Conservation (phyloP, 2,329 filamentous ascomycete species). For the Pseudogymnoascus destructans region DNA sequence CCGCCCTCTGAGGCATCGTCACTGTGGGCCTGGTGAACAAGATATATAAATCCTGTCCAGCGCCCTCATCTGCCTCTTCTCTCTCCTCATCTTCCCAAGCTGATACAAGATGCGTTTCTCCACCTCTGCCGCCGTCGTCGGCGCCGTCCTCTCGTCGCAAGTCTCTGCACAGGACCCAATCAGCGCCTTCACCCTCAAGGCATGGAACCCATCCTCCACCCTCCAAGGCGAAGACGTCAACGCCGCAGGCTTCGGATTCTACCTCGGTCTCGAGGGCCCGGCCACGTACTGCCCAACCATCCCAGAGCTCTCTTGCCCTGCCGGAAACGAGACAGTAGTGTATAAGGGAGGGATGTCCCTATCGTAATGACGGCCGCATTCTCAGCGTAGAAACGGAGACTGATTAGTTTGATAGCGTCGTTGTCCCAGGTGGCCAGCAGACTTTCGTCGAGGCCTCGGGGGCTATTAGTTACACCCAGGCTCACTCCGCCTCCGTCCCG, state of each 20-base stretch:
- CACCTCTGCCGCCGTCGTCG: neutral
- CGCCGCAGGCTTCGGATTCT: constrained; percentile 37
- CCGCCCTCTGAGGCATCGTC: neutral
- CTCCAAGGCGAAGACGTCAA: constrained; percentile 35
- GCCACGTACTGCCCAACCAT: constrained; percentile 36
- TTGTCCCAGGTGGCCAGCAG: constrained; percentile 50
- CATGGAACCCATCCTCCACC: constrained; percentile 17
- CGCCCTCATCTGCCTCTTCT: neutral
- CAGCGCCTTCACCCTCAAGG: constrained; percentile 31
- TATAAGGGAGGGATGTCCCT: constrained; percentile 26
- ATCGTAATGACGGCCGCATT: constrained; percentile 20
- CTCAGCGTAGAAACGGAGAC: neutral
- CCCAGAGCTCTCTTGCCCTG: constrained; percentile 31
- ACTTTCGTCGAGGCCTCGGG: constrained; percentile 45
- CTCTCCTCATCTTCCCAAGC: neutral
- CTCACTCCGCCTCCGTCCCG: constrained; percentile 41
- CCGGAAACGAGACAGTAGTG: constrained; percentile 35
- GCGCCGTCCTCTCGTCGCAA: neutral
- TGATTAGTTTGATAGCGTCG: constrained; percentile 26
- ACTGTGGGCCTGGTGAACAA: neutral
- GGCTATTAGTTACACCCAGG: constrained; percentile 39
- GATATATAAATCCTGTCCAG: neutral
- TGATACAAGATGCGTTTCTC: neutral
- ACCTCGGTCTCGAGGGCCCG: constrained; percentile 32
- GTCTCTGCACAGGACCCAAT: constrained; percentile 12